Evolutionary conservation across 495 filamentous ascomycete species (phyloP).

Genomic region (Saxophila tyrrhenica): DNA sequence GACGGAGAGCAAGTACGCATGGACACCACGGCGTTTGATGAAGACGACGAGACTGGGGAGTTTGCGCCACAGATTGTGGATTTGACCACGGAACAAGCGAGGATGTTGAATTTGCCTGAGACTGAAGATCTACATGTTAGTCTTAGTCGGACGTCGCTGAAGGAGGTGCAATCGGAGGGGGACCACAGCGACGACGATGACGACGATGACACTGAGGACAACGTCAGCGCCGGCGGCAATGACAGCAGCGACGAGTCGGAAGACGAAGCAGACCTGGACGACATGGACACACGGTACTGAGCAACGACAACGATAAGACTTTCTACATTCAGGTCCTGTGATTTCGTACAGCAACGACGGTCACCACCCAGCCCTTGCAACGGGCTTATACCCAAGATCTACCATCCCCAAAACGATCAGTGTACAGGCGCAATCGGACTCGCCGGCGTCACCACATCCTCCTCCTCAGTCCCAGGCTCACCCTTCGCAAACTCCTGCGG

Average conservation of each 20-base stretch:
- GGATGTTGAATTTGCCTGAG: conserved; percentile 11
- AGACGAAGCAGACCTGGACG: conserved; percentile 26
- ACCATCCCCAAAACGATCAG: not conserved
- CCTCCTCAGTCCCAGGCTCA: not conserved
- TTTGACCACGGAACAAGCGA: conserved; percentile 33
- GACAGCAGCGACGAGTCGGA: conserved; percentile 24
- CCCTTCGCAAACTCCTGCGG: conserved; percentile 9
- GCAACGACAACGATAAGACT: not conserved
- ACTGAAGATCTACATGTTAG: conserved; percentile 1
- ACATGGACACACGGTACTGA: conserved; percentile 31
- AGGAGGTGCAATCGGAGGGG: not conserved
- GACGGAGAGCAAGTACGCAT: conserved; percentile 70
- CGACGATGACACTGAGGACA: not conserved
- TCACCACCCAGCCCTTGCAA: not conserved
- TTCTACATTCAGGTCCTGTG: too few relatives aligned
- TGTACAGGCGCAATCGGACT: not conserved
- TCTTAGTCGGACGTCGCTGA: conserved; percentile 2
- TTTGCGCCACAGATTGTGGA: conserved; percentile 78
- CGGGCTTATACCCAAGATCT: too few relatives aligned
- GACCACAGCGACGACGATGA: not conserved
- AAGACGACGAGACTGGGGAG: conserved; percentile 76
- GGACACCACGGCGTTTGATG: conserved; percentile 62
- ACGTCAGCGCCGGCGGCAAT: conserved; percentile 17
- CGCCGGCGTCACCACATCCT: not conserved
- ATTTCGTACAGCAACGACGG: not conserved